Evolutionary conservation across 2,329 filamentous ascomycete genomes (phyloP).

Genomic region (Aotearoamyces nothofagi): DNA sequence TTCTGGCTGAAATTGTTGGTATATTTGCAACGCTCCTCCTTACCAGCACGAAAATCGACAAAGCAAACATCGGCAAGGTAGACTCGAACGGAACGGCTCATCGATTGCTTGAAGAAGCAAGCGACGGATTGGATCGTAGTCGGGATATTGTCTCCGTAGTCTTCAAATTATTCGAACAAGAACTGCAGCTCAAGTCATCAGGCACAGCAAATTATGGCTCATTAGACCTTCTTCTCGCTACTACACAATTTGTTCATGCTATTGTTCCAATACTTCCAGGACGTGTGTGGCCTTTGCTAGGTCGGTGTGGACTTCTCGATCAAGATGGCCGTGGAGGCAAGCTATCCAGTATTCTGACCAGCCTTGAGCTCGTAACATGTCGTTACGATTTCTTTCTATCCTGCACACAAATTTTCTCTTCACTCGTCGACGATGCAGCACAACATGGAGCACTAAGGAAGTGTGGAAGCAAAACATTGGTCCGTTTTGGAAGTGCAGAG

Average conservation of each 20-base stretch:
- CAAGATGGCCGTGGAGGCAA: constrained; percentile 62
- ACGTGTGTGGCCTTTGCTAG: constrained; percentile 80
- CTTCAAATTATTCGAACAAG: constrained; percentile 70
- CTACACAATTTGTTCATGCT: constrained; percentile 65
- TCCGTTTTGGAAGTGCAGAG: constrained; percentile 28
- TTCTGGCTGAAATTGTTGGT: constrained; percentile 57
- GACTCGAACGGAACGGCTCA: constrained; percentile 22
- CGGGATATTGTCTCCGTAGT: constrained; percentile 68
- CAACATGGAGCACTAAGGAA: constrained; percentile 53
- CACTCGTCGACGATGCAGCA: constrained; percentile 62
- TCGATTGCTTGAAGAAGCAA: constrained; percentile 39
- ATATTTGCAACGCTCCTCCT: constrained; percentile 58
- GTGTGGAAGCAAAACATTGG: constrained; percentile 31
- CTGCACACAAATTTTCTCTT: constrained; percentile 58
- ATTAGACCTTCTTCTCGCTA: constrained; percentile 52
- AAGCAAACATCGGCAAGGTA: constrained; percentile 17
- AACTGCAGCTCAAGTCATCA: constrained; percentile 30
- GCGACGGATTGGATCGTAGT: constrained; percentile 36
- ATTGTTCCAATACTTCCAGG: constrained; percentile 60
- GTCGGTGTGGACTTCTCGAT: constrained; percentile 65
- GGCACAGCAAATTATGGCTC: constrained; percentile 23
- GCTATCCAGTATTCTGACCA: constrained; percentile 65
- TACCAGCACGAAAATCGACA: constrained; percentile 13
- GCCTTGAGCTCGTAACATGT: constrained; percentile 62
- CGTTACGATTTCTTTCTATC: constrained; percentile 65